phyloP scores from a whole-genome alignment of 352 stramenopile species.

The Pilasporangium apinafurcum region DNA sequence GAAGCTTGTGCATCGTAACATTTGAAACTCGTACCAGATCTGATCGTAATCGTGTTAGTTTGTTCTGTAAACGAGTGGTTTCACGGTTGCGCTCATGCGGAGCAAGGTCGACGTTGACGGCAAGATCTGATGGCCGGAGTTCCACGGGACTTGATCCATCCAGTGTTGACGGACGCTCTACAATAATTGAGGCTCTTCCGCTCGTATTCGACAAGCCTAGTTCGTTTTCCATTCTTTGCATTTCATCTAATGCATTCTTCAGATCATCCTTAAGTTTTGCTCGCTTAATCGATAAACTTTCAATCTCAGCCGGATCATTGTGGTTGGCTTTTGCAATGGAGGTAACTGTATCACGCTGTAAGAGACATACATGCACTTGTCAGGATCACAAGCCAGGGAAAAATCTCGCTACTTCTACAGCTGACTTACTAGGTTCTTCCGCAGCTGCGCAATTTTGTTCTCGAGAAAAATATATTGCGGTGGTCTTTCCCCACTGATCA shows the following conservation, averaged over 20 bases:
- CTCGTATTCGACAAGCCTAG: constrained; percentile 23
- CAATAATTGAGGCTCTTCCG: no score
- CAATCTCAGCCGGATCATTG: constrained; percentile 45
- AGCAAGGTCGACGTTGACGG: constrained; percentile 38
- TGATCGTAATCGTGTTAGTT: constrained; percentile 33
- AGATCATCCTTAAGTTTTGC: constrained; percentile 64
- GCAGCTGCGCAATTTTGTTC: constrained; percentile 58
- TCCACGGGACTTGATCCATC: constrained; percentile 14
- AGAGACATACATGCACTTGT: neutral
- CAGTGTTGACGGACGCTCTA: constrained; percentile 17
- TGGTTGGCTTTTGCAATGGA: constrained; percentile 49
- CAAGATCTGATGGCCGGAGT: constrained; percentile 1
- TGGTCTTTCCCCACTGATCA: constrained; percentile 74
- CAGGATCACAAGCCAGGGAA: neutral
- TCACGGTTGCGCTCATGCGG: constrained; percentile 34
- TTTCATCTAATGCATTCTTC: constrained; percentile 59
- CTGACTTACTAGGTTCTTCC: constrained; percentile 52
- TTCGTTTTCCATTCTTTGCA: constrained; percentile 63
- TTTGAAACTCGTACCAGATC: constrained; percentile 20
- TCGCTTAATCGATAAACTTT: constrained; percentile 60
- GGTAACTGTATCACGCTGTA: constrained; percentile 48
- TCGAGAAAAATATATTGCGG: constrained; percentile 77
- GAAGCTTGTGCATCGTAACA: no score
- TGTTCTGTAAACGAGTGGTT: constrained; percentile 32
- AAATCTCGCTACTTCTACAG: neutral